Evolutionary conservation across 2,329 filamentous ascomycete genomes (phyloP).

Genomic region (Diaporthe batatas): DNA sequence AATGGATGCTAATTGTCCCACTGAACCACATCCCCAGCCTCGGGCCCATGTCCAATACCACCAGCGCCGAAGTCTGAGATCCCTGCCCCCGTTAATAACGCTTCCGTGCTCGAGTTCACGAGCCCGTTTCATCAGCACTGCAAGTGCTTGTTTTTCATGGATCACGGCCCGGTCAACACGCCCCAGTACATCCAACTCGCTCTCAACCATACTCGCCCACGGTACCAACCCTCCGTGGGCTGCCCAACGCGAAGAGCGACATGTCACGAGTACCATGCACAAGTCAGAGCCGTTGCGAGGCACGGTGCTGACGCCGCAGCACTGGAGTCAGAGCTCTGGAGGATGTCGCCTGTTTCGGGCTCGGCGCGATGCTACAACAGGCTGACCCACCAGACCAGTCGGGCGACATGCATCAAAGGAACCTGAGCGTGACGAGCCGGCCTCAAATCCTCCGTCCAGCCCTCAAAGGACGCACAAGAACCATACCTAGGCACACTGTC

Average conservation of each 20-base stretch:
- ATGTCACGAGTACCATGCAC: neutral
- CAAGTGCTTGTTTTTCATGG: neutral
- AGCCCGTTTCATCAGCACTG: neutral
- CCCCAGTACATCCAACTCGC: neutral
- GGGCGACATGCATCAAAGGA: conserved; percentile 3
- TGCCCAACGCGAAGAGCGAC: neutral
- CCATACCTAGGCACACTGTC: neutral
- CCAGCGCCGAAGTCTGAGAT: neutral
- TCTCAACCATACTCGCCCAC: neutral
- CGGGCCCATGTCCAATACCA: neutral
- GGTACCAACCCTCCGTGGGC: neutral
- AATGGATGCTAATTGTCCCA: neutral
- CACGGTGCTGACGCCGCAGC: too few species aligned
- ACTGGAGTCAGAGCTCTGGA: neutral
- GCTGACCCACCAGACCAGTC: neutral
- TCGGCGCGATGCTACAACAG: conserved; percentile 2
- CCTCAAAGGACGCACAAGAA: neutral
- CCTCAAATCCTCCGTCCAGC: neutral
- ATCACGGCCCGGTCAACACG: neutral
- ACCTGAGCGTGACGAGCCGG: neutral
- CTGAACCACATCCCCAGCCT: neutral
- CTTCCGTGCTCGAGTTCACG: neutral
- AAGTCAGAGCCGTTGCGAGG: neutral
- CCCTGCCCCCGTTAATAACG: neutral
- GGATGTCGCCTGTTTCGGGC: neutral